Base-by-base conservation (phyloP, 2,329 filamentous ascomycete species). In the Zymoseptoria passerinii region DNA sequence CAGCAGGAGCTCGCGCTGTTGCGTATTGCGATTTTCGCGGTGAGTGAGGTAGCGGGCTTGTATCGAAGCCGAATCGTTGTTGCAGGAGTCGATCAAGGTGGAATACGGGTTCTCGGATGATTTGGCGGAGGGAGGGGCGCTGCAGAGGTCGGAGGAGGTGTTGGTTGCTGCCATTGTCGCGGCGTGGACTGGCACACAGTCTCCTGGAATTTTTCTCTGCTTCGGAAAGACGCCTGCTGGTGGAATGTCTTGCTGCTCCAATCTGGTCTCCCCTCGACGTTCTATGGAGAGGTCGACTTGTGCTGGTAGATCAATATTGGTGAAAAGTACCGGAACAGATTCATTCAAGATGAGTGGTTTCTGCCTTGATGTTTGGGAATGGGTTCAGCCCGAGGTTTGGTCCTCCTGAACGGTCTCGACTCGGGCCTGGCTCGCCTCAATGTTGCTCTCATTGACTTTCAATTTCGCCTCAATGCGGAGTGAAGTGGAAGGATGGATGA, bases 1-100 rank as follows among this genome's bases (percentile, higher is more conserved):
- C 3, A 95, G 80, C 59, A 96, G 86, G 66, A 87, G 90, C 9
- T 80, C 80, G 64, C 81, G 86, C 71, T 95, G 91, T 66, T 92
- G 85, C 2, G 76, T 78, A 70, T 95, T 95, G 58, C 92, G 84
- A 51, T 82, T 85, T 5, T 76, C 81, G 54, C 92, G 86, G 70
- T 97, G 92, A 1, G 78, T 80, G 9, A 81, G 78, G 72, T 96
- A 97, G 49, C 85, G 80, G 6, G 76, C 73, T 74, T 92, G 89
- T 9, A 95, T 86, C 67, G 85, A 75, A 20, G 75, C 72, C 56
- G 84, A 76, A 64, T 89, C 78, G 70, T 87, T 77, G 52, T 84
- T 74, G 69, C 86, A 90, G 8, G 82, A 81, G 49, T 80, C 73
- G 59, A 95, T 88, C 59, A 95, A 75, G 18, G 85, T 83, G 64